Conservation (phyloP, 139 green algal species). For the Picochlorum sp. region DNA sequence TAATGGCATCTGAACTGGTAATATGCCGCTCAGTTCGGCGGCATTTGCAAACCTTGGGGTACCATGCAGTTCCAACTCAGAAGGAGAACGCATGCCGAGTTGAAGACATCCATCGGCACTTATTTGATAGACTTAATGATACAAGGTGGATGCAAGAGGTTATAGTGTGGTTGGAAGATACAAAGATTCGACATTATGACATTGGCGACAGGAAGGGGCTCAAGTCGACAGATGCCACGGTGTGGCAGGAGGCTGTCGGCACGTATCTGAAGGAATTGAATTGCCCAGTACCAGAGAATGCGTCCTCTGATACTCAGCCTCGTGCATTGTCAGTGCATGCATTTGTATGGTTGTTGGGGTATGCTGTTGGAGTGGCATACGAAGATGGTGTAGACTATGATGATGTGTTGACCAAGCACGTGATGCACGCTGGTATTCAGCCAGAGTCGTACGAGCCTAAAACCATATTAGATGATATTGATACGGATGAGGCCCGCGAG, state of each 20-base stretch:
- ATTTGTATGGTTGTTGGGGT: conserved; percentile 34
- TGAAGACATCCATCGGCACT: too few species aligned
- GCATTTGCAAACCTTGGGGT: too few species aligned
- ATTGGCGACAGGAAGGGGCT: conserved; percentile 16
- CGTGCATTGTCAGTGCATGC: not conserved
- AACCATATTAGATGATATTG: too few species aligned
- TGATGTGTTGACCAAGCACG: not conserved
- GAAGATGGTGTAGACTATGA: conserved; percentile 12
- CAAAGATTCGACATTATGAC: conserved; percentile 31
- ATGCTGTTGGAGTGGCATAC: conserved; percentile 19
- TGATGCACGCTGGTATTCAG: too few species aligned
- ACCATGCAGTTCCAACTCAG: too few species aligned
- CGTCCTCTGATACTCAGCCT: not conserved
- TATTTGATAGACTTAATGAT: not conserved
- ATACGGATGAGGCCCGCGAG: too few species aligned
- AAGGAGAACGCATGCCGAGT: too few species aligned
- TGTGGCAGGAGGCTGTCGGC: conserved; percentile 11
- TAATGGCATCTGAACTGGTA: too few species aligned
- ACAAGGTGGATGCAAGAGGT: conserved; percentile 1
- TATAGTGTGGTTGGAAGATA: conserved; percentile 35
- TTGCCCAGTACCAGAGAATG: conserved; percentile 27
- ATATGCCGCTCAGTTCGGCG: too few species aligned
- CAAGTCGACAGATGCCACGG: not conserved
- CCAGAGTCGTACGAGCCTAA: too few species aligned
- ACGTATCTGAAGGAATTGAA: conserved; percentile 43